Percentiles rank a stretch among this genome's conserved stretches.
Evolutionary conservation across 495 filamentous ascomycete genomes (phyloP).

Genomic region (Aspergillus bridgeri): DNA sequence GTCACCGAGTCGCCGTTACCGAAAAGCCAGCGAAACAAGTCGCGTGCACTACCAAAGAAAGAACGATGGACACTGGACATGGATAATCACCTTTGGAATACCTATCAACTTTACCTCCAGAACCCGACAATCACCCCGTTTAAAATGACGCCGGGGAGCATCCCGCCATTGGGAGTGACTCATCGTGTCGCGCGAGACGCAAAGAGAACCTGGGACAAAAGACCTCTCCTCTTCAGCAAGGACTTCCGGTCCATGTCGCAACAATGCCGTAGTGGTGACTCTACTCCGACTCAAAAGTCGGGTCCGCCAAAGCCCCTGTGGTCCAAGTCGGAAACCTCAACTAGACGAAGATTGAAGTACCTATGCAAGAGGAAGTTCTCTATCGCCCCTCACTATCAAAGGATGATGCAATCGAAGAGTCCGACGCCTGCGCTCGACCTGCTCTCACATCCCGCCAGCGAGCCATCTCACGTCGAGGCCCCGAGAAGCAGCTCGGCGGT

Average conservation of each 20-base stretch:
- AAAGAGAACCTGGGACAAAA: slow-evolving; percentile 70
- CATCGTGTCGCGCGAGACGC: slow-evolving; percentile 83
- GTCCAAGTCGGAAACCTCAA: slow-evolving; percentile 80
- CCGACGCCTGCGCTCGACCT: slow-evolving; percentile 67
- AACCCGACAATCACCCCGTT: slow-evolving; percentile 94
- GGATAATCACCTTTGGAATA: slow-evolving; percentile 91
- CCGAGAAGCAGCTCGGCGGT: slow-evolving; percentile 29
- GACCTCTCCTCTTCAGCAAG: slow-evolving; percentile 19
- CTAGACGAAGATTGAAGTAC: slow-evolving; percentile 73
- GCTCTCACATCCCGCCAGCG: slow-evolving; percentile 39
- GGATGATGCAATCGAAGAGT: slow-evolving; percentile 68
- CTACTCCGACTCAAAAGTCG: slow-evolving; percentile 51
- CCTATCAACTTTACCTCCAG: slow-evolving; percentile 80
- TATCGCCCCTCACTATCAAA: slow-evolving; percentile 63
- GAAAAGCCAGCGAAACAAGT: slow-evolving; percentile 23
- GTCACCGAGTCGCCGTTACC: slow-evolving; percentile 30
- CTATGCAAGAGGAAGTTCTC: slow-evolving; percentile 75
- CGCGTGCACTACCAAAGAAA: slow-evolving; percentile 17
- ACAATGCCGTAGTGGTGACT: slow-evolving; percentile 55
- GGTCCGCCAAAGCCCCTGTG: slow-evolving; percentile 49
- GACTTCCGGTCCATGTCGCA: slow-evolving; percentile 30
- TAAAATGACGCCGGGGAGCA: slow-evolving; percentile 78
- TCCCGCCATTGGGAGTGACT: slow-evolving; percentile 87
- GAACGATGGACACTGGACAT: slow-evolving; percentile 78
- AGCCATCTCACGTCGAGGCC: slow-evolving; percentile 24